These are phyloP conservation scores for Eimeria praecox DNA, from an alignment of 169 alveolate genomes.

Conservation along the genomic window DNA sequence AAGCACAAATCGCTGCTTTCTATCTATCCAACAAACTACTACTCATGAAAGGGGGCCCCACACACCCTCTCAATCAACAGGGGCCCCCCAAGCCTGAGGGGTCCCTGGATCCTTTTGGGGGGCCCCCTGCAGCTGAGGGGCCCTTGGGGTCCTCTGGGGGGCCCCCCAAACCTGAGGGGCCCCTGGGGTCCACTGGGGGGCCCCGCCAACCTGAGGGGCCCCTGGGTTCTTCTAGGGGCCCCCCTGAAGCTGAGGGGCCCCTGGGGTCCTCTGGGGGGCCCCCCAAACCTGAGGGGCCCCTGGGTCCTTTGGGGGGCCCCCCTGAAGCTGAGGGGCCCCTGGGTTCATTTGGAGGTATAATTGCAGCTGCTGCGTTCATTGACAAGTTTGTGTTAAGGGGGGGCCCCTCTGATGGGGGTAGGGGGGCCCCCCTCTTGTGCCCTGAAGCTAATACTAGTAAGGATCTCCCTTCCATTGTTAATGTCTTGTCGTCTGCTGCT, in stretches of 20 bases:
- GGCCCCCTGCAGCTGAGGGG: no score
- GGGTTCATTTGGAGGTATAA: not conserved
- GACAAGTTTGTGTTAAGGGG: not conserved
- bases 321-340: not conserved
- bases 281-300: not conserved
- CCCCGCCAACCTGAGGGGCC: not conserved
- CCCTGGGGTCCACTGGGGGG: not conserved
- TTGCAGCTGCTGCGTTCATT: constrained; percentile 1
- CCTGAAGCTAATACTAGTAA: no score
- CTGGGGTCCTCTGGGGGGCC: not conserved
- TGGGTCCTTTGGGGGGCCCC: not conserved
- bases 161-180: no score
- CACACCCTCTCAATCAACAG: no score
- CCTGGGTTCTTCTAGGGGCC: not conserved
- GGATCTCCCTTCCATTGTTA: not conserved
- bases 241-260: not conserved
- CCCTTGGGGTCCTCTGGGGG: no score
- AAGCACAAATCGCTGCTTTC: constrained; percentile 57
- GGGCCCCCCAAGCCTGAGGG: not conserved
- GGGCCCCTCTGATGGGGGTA: not conserved
- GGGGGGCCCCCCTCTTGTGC: not conserved
- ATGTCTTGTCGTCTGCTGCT: not conserved
- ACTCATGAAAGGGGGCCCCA: not conserved
- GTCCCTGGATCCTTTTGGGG: no score
- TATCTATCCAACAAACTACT: constrained; percentile 22